phyloP scores from a whole-genome alignment of 352 stramenopile genomes.

The Globisporangium acanthophoron region DNA sequence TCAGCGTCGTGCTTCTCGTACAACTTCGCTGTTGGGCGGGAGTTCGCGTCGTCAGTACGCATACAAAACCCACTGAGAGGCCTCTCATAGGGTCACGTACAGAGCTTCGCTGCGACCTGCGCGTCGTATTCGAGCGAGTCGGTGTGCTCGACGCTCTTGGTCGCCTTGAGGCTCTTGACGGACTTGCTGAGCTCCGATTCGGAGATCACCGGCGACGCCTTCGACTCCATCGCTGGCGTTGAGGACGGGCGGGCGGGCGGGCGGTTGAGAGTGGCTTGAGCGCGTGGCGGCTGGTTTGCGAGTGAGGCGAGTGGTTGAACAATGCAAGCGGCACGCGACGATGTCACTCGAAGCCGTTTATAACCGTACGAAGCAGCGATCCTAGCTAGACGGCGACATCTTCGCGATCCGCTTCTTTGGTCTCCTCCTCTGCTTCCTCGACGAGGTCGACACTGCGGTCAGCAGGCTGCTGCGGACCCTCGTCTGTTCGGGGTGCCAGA shows the following conservation, averaged over 20 bases:
- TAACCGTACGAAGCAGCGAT: not conserved
- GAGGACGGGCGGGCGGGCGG: not conserved
- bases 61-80: too few species aligned
- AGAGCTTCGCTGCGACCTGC: conserved; percentile 43
- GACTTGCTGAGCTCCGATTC: conserved; percentile 56
- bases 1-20: conserved; percentile 67
- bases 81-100: conserved; percentile 8
- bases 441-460: not conserved
- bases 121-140: conserved; percentile 72
- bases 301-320: not conserved
- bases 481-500: conserved; percentile 1
- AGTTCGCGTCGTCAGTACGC: not conserved
- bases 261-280: not conserved
- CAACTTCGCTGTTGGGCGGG: conserved; percentile 21
- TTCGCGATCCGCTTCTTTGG: conserved; percentile 7
- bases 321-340: too few species aligned
- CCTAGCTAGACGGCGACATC: not conserved
- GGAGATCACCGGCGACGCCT: conserved; percentile 24
- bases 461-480: not conserved
- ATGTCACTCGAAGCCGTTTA: too few species aligned
- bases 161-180: conserved; percentile 54
- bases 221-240: conserved; percentile 47
- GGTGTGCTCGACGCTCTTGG: conserved; percentile 58
- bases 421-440: conserved; percentile 27
- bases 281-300: not conserved